Evolutionary conservation across 2,329 filamentous ascomycete species (phyloP).

Genomic region (Calycina herbarum): DNA sequence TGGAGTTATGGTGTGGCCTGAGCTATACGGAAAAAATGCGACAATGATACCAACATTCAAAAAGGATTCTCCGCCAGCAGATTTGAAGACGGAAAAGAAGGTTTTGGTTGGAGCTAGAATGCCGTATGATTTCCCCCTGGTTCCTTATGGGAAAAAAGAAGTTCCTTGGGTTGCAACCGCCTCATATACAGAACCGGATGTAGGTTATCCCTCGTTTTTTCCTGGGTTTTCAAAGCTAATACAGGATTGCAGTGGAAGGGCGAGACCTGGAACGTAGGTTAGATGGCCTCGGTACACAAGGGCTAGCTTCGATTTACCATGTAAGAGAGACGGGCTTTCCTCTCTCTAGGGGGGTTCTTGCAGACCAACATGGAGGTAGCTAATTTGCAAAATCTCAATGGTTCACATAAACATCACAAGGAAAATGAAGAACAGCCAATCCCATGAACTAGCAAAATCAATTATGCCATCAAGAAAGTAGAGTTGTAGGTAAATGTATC

Average conservation of each 20-base stretch:
- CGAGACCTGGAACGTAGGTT: constrained; percentile 22
- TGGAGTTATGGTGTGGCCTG: constrained; percentile 82
- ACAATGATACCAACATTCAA: constrained; percentile 70
- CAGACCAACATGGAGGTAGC: not conserved
- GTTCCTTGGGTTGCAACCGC: constrained; percentile 75
- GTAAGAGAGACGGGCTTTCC: too few species aligned
- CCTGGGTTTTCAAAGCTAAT: constrained; percentile 1
- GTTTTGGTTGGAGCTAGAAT: constrained; percentile 69
- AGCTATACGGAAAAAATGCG: constrained; percentile 45
- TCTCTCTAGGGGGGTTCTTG: too few species aligned
- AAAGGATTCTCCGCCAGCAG: constrained; percentile 52
- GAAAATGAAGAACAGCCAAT: not conserved
- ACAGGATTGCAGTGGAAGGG: constrained; percentile 28
- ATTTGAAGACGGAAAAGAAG: constrained; percentile 27
- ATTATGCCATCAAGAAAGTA: not conserved
- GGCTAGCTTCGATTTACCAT: not conserved
- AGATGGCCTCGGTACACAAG: not conserved
- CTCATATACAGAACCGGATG: constrained; percentile 59
- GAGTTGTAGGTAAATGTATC: not conserved
- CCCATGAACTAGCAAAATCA: not conserved
- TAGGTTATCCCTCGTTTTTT: constrained; percentile 29
- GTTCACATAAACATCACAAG: not conserved
- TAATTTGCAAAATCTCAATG: not conserved
- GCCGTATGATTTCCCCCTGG: constrained; percentile 79
- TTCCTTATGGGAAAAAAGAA: constrained; percentile 62